Conservation (phyloP, 2,329 filamentous ascomycete genomes). For the Clonostachys chloroleuca region DNA sequence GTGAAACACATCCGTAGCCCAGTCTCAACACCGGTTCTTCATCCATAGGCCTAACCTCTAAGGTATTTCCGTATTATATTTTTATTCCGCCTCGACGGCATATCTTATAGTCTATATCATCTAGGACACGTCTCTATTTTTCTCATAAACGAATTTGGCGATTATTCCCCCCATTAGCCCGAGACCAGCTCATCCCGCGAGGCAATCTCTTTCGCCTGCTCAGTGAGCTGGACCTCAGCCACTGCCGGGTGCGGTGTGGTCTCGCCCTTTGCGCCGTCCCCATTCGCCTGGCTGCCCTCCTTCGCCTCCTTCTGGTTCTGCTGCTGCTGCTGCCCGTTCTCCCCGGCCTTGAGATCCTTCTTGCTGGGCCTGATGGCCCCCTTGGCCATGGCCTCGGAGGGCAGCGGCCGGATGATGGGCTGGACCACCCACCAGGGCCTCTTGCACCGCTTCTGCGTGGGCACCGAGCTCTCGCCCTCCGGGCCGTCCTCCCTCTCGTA, state of each 20-base stretch:
- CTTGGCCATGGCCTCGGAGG: constrained; percentile 80
- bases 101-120: too few species aligned
- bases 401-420: constrained; percentile 79
- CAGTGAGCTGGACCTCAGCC: constrained; percentile 3
- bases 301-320: constrained; percentile 21
- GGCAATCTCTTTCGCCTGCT: constrained; percentile 13
- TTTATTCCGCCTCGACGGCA: too few species aligned
- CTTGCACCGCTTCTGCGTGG: constrained; percentile 68
- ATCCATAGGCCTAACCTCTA: too few species aligned
- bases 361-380: constrained; percentile 73
- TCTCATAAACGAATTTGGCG: too few species aligned
- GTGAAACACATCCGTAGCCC: too few species aligned
- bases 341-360: constrained; percentile 48
- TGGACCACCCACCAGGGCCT: constrained; percentile 89
- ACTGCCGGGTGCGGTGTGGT: constrained; percentile 4
- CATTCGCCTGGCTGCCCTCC: constrained; percentile 33
- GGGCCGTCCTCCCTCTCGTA: constrained; percentile 23
- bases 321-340: constrained; percentile 8
- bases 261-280: constrained; percentile 9
- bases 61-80: too few species aligned
- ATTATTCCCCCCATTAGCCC: constrained; percentile 6
- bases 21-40: too few species aligned
- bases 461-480: constrained; percentile 55
- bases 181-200: constrained; percentile 15
- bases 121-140: too few species aligned